Evolutionary conservation across 2,329 filamentous ascomycete genomes (phyloP), one percentile per base, ranked within the genome.

Genomic region (Nemania abortiva): DNA sequence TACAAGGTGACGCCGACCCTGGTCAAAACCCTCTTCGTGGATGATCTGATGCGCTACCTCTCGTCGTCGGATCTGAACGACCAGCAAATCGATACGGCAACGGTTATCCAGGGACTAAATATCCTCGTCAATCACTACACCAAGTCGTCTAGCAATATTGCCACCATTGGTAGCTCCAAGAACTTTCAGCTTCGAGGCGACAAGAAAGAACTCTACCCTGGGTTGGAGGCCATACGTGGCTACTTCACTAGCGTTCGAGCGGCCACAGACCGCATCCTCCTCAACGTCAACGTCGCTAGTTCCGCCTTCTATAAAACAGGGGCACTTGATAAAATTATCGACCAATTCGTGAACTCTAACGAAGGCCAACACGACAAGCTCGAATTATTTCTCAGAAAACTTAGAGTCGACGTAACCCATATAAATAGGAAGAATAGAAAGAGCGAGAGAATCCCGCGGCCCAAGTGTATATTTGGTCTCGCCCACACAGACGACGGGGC

Each of bases 231-330:
- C 6, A 63, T 79, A 31, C 76, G 77, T 3, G 81, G 80, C 3
- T 80, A 77, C 67, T 81, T 77, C 65, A 74, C 78, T 22, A 80
- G 79, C 50, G 75, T 81, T 18, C 74, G 79, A 18, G 62, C 75
- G 18, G 79, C 79, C 1, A 79, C 80, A 2, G 72, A 73, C n/a
- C 76, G 79, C 0, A 55, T 81, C 15, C 74, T 81, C 1, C 77
- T 81, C 65, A 81, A 81, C 24, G 73, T 81, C 55, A 81, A 82
- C 53, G 76, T 81, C 6, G 77, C 71, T 58, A 74, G 81, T 57
- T 76, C 72, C 3, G 77, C 75, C 1, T 82, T 82, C 63, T 81
- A 80, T 62, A 47, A 76, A 1, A 61, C n/a, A 1, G 20, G 4
- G 11, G 11, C 18, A 10, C 63, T 69, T 27, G 60, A 64, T 2